phyloP scores from a whole-genome alignment of 257 asterid genomes.

The Solanum verrucosum region DNA sequence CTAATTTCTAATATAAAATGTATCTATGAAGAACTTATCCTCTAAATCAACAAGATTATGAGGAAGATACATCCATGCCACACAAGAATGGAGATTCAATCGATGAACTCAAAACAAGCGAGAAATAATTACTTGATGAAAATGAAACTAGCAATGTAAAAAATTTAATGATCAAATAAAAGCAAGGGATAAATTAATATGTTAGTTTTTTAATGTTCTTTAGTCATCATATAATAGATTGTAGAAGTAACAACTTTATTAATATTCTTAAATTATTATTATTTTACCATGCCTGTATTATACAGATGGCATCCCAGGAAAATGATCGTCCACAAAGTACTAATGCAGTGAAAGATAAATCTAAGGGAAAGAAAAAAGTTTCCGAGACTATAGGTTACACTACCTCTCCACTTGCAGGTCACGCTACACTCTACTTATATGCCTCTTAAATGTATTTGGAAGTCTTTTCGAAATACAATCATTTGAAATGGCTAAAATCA shows the following conservation, averaged over 20 bases:
- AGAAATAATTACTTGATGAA: neutral
- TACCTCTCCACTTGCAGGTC: neutral
- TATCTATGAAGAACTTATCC: neutral
- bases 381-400: neutral
- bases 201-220: neutral
- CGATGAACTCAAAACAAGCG: neutral
- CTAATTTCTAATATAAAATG: too few relatives aligned
- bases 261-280: neutral
- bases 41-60: neutral
- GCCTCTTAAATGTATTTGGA: neutral
- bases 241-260: neutral
- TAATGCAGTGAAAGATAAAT: neutral
- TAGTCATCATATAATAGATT: neutral
- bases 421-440: neutral
- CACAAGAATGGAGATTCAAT: neutral
- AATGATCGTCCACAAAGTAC: neutral
- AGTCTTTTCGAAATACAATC: neutral
- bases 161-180: neutral
- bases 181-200: neutral
- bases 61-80: neutral
- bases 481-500: neutral
- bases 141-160: neutral
- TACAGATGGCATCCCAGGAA: neutral
- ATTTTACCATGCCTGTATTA: neutral
- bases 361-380: neutral